Evolutionary conservation across 2,329 filamentous ascomycete species (phyloP).

Genomic region (Parastagonospora nodorum): DNA sequence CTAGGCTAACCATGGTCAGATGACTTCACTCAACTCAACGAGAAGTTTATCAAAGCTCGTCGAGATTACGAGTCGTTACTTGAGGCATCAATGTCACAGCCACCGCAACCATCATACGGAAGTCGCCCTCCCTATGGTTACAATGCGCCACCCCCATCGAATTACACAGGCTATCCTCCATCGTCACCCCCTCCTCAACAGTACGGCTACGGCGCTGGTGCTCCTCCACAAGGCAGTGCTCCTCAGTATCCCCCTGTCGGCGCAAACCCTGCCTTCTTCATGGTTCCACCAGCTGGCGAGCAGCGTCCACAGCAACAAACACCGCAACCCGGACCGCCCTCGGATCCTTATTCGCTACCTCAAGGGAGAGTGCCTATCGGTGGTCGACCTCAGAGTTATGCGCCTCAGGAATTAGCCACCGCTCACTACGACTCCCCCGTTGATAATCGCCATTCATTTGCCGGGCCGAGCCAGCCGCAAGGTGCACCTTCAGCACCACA

Average conservation of each 20-base stretch:
- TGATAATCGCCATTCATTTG: constrained; percentile 51
- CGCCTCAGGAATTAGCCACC: constrained; percentile 55
- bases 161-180: constrained; percentile 41
- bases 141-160: constrained; percentile 37
- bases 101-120: constrained; percentile 78
- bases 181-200: constrained; percentile 41
- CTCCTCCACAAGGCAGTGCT: constrained; percentile 42
- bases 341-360: constrained; percentile 48
- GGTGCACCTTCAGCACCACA: constrained; percentile 34
- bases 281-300: constrained; percentile 38
- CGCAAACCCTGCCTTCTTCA: constrained; percentile 46
- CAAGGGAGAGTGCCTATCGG: constrained; percentile 40
- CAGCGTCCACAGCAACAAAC: constrained; percentile 38
- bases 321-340: constrained; percentile 33
- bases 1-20: constrained; percentile 59
- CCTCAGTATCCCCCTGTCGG: constrained; percentile 47
- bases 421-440: constrained; percentile 54
- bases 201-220: constrained; percentile 33
- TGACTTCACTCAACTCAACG: constrained; percentile 97
- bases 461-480: constrained; percentile 27
- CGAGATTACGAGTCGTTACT: constrained; percentile 95
- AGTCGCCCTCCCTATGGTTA: constrained; percentile 58
- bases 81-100: constrained; percentile 94
- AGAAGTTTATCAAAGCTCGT: constrained; percentile 98
- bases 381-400: constrained; percentile 44